Evolutionary conservation across 2,329 filamentous ascomycete genomes (phyloP).

Genomic region (Colletotrichum sp.): DNA sequence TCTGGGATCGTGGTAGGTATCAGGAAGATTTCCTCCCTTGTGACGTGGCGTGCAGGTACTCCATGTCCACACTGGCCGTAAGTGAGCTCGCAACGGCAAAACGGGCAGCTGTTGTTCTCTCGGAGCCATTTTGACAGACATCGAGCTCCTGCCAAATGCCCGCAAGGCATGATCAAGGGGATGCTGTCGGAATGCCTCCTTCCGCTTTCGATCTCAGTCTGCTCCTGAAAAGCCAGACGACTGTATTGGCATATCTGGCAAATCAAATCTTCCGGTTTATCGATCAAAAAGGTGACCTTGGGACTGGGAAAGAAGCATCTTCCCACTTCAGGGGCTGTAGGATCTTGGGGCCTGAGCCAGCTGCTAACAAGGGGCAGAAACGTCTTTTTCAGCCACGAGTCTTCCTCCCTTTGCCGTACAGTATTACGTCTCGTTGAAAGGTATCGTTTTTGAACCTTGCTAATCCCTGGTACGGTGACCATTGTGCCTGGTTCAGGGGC

Average conservation of each 20-base stretch:
- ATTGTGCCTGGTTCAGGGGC: neutral
- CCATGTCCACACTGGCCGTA: slow-evolving; percentile 34
- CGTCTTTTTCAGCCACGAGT: neutral
- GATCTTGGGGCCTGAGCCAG: neutral
- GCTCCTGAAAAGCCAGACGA: slow-evolving; percentile 19
- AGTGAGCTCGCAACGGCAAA: slow-evolving; percentile 33
- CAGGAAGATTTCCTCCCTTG: slow-evolving; percentile 31
- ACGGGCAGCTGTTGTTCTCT: slow-evolving; percentile 32
- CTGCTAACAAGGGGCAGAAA: neutral
- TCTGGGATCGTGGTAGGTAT: slow-evolving; percentile 37
- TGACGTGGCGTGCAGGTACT: slow-evolving; percentile 28
- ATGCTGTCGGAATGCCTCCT: neutral
- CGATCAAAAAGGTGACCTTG: slow-evolving; percentile 30
- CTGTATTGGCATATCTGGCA: slow-evolving; percentile 31
- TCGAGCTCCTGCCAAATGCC: slow-evolving; percentile 33
- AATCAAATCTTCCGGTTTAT: slow-evolving; percentile 24
- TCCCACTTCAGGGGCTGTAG: neutral
- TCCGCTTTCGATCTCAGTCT: neutral
- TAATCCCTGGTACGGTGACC: neutral
- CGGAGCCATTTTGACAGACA: slow-evolving; percentile 34
- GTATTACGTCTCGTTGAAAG: neutral
- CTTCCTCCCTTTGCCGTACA: neutral
- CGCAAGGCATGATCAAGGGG: slow-evolving; percentile 38
- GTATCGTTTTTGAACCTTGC: neutral
- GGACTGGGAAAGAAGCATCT: slow-evolving; percentile 30